Conservation (phyloP, 2,329 filamentous ascomycete genomes). For the Uncinocarpus reesii region DNA sequence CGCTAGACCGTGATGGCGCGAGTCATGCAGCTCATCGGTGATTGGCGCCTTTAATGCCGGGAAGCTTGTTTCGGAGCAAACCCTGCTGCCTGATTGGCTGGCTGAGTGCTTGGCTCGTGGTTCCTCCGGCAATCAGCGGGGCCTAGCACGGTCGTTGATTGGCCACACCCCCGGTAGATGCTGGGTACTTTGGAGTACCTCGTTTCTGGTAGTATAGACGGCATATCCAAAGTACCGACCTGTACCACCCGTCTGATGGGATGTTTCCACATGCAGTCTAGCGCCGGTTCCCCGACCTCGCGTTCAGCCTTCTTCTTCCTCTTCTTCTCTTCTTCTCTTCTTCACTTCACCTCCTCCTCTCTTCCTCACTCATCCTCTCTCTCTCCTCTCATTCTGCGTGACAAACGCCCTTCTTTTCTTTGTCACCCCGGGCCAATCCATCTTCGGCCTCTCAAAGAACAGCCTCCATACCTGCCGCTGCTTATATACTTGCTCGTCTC, state of each 20-base stretch:
- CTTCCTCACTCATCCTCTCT: slow-evolving; percentile 14
- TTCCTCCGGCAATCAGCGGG: neutral
- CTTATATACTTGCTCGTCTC: slow-evolving; percentile 4
- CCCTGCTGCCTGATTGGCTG: neutral
- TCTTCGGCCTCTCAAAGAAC: neutral
- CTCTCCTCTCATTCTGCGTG: neutral
- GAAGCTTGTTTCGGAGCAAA: neutral
- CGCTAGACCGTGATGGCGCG: neutral
- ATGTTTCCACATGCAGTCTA: slow-evolving; percentile 5
- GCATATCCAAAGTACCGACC: neutral
- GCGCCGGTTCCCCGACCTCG: slow-evolving; percentile 7
- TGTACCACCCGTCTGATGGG: too few species aligned
- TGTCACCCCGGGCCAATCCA: neutral
- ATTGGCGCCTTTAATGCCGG: slow-evolving; percentile 2
- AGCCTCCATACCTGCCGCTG: neutral
- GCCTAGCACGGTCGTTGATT: neutral
- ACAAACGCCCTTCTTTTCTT: neutral
- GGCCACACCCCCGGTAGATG: neutral
- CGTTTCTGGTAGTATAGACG: neutral
- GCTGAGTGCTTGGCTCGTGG: neutral
- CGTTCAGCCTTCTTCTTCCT: slow-evolving; percentile 15
- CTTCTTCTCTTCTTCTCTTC: slow-evolving; percentile 15
- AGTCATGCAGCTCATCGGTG: neutral
- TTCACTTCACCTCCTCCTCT: slow-evolving; percentile 16
- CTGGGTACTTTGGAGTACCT: neutral